These are phyloP conservation scores for Pseudognaphalium luteoalbum DNA, from an alignment of 129 eudicot species.

Conservation along the genomic window DNA sequence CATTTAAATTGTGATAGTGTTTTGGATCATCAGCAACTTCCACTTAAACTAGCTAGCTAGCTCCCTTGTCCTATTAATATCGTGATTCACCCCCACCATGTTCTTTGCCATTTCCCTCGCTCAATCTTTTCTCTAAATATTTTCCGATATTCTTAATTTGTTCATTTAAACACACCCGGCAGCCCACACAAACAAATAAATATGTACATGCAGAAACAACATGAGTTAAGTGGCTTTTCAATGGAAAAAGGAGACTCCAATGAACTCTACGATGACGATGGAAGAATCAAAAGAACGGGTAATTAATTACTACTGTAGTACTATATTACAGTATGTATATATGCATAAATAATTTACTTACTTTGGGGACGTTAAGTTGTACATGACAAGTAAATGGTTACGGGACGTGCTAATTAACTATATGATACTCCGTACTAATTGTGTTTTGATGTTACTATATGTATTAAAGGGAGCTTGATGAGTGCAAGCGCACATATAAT, in stretches of 20 bases:
- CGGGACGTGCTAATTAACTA: too few relatives aligned
- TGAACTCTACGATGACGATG: slow-evolving; percentile 15
- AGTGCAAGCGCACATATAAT: slow-evolving; percentile 75
- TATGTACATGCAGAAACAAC: slow-evolving; percentile 6
- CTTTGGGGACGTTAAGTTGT: too few relatives aligned
- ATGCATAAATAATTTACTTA: too few relatives aligned
- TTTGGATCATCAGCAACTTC: slow-evolving; percentile 13
- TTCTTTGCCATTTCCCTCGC: slow-evolving; percentile 12
- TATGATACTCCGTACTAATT: not conserved
- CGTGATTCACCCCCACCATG: slow-evolving; percentile 1
- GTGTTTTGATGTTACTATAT: not conserved
- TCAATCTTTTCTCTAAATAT: too few relatives aligned
- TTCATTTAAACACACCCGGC: not conserved
- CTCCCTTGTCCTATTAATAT: slow-evolving; percentile 12
- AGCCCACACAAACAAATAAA: not conserved
- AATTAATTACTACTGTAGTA: not conserved
- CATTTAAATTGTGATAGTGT: not conserved
- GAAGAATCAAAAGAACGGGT: slow-evolving; percentile 20
- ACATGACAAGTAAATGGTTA: too few relatives aligned
- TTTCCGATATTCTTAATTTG: not conserved
- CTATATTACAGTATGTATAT: too few relatives aligned
- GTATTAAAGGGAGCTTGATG: slow-evolving; percentile 46
- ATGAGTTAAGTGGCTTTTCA: not conserved
- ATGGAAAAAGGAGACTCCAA: slow-evolving; percentile 15
- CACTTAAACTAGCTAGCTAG: not conserved